Evolutionary conservation across 495 filamentous ascomycete genomes (phyloP), one percentile per base, ranked within the genome.

Genomic region (Penicillium goetzii): DNA sequence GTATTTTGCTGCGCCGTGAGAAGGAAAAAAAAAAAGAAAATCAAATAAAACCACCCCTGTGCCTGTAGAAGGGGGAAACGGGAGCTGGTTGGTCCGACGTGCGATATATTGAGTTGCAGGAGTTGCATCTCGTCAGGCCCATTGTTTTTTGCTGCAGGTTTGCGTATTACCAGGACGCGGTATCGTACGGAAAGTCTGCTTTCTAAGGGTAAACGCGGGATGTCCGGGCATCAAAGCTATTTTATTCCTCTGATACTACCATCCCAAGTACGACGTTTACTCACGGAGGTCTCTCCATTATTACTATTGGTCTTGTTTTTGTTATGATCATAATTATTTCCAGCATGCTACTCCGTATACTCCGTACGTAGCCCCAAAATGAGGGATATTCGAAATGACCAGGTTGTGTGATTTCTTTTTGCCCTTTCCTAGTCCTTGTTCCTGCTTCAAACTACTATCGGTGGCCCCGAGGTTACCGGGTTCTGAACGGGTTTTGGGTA

Each of bases 11-110:
- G 47, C 45, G 33, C 47, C 19, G 49, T 40, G 17, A 54, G 12
- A 36, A 14, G 12, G 47, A 14, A 62, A 38, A 62, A 19, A 49
- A 62, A 65, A 52, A 52, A 59, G 49, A 66, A 55, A 64, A 66
- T 62, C 67, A 49, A 6, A 59, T 47, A 63, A 70, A 67, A 58
- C 26, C 26, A 62, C 62, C 63, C 67, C 67, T 61, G 65, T 54
- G 21, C 58, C 56, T 63, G 58, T 51, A 21, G 52, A 60, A 64
- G 61, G 69, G 62, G 66, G 62, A 38, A 69, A 65, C 60, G 63
- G 65, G 57, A 50, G 63, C 15, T 76, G 72, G 72, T 75, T 76
- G 74, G 74, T 65, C 61, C 56, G 38, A 12, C n/a, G 56, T 38
- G 60, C 59, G 65, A 72, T 47, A 33, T 28, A 55, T 55, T 74